Conservation (phyloP, 2,329 filamentous ascomycete species). For the Chrysoporthe cubensis region DNA sequence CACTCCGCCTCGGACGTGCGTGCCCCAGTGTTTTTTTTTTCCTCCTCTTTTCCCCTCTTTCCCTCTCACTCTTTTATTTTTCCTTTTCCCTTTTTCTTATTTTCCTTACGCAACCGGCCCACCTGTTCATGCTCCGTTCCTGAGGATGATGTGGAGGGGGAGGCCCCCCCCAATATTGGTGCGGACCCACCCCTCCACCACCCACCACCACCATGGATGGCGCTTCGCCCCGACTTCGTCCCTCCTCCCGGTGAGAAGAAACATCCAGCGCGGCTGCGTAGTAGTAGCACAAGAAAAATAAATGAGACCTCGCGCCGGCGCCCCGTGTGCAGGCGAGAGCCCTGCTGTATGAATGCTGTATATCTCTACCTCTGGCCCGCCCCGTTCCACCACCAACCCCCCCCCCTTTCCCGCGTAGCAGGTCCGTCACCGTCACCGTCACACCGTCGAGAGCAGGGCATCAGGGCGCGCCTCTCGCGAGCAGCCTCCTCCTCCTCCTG, state of each 20-base stretch:
- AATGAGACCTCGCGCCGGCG: too few species aligned
- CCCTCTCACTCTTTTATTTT: background rate
- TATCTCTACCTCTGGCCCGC: background rate
- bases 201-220: background rate
- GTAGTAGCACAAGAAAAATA: too few species aligned
- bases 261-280: too few species aligned
- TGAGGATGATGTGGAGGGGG: slow-evolving; percentile 5
- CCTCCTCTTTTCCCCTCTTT: background rate
- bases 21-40: background rate
- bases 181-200: slow-evolving; percentile 15
- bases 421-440: too few species aligned
- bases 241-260: background rate
- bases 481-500: too few species aligned
- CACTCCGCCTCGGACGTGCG: too few species aligned
- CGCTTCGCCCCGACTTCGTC: background rate
- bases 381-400: background rate
- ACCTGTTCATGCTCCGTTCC: slow-evolving; percentile 5
- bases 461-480: too few species aligned
- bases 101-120: background rate
- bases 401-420: background rate
- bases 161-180: slow-evolving; percentile 4
- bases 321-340: too few species aligned
- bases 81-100: background rate
- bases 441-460: too few species aligned
- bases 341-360: background rate